Evolutionary conservation across 2,329 filamentous ascomycete genomes (phyloP), one percentile per base, ranked within the genome.

Genomic region (Cercospora brassicicola): DNA sequence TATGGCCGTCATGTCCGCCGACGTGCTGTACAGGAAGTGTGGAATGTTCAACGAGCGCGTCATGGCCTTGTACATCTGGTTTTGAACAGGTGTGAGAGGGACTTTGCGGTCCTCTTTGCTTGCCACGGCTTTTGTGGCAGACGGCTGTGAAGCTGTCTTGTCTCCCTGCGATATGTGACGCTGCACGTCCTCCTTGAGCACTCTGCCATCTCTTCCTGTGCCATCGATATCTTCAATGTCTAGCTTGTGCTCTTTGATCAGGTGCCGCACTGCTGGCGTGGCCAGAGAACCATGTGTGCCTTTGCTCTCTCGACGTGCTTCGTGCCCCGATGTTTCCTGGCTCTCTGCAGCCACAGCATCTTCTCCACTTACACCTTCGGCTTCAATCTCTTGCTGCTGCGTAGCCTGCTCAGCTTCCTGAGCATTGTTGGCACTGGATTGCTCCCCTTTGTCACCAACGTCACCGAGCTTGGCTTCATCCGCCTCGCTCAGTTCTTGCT

Each of bases 21-120:
- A 92, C 80, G 97, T 93, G 45, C 93, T 91, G 82, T 96, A 99
- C 69, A 98, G 88, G 81, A 99, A 97, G 81, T 98, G 95, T 0
- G 95, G 95, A 74, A 97, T 98, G 61, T 82, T 88, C 71, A 99
- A 86, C 2, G 94, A 97, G 67, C 89, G 89, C 13, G 94, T 97
- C 95, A 99, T 99, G 68, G 89, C 87, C 83, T 96, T 97, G 88
- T 97, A 98, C 95, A 99, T 99, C 77, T 93, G 91, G 42, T 87
- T 85, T 81, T 98, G 94, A 13, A 92, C 91, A 42, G 89, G 90
- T 11, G 92, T 92, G 69, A 99, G 84, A 66, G 87, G 83, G 33
- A 90, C 84, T 1, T 84, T 80, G 8, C 89, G 91, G 80, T 98
- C 95, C 64, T 84, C 82, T 13, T 79, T 73, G 36, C 80, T 76